phyloP scores from a whole-genome alignment of 495 filamentous ascomycete genomes.

The Neurospora sp. region DNA sequence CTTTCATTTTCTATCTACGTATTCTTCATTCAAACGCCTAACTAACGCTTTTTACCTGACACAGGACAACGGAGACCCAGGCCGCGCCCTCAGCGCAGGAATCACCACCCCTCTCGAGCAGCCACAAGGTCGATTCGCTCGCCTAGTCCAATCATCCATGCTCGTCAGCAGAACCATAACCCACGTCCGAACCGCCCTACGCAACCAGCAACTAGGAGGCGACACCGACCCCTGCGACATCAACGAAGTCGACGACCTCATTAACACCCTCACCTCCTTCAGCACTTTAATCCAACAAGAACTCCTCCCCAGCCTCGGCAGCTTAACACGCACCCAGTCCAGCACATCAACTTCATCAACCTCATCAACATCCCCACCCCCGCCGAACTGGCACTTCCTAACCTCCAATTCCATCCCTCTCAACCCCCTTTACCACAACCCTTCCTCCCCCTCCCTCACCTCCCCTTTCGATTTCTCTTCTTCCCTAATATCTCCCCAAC shows the following conservation, averaged over 20 bases:
- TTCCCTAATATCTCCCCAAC: not conserved
- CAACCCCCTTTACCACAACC: not conserved
- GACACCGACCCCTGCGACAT: constrained; percentile 5
- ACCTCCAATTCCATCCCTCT: not conserved
- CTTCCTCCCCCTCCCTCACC: not conserved
- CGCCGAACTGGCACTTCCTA: not conserved
- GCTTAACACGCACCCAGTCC: not conserved
- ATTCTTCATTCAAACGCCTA: constrained; percentile 1
- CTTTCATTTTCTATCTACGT: not conserved
- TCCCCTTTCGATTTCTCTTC: not conserved
- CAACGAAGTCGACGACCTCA: constrained; percentile 1
- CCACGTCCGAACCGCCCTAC: constrained; percentile 10
- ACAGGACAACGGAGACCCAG: constrained; percentile 21
- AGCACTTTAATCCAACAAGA: constrained; percentile 5
- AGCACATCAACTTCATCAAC: not conserved
- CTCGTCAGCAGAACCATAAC: constrained; percentile 19
- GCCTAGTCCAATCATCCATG: constrained; percentile 27
- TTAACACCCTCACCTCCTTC: constrained; percentile 8
- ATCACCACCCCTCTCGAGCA: constrained; percentile 14
- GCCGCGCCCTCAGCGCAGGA: constrained; percentile 1
- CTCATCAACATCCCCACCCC: not conserved
- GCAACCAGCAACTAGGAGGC: not conserved
- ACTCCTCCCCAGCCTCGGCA: not conserved
- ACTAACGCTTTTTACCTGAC: not conserved
- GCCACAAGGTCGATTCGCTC: constrained; percentile 26